Conservation (phyloP, 208 protist species). For the Tritrichomonas musculus region DNA sequence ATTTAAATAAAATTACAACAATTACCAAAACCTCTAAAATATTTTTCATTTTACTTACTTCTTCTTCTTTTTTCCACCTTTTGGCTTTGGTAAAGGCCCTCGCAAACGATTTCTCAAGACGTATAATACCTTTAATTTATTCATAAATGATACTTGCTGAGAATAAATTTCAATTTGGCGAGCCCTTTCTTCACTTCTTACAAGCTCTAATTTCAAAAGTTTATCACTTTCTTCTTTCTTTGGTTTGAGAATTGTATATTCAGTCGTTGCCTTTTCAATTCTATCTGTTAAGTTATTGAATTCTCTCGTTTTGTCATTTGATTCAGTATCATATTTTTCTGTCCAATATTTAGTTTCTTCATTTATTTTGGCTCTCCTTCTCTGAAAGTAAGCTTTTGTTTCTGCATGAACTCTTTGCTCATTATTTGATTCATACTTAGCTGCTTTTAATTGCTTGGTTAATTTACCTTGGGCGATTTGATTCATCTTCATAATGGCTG, state of each 20-base stretch:
- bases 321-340: not conserved
- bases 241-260: not conserved
- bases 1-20: too few relatives aligned
- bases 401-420: not conserved
- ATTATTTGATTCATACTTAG: not conserved
- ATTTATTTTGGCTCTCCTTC: not conserved
- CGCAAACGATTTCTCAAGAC: not conserved
- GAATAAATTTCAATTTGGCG: not conserved
- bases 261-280: not conserved
- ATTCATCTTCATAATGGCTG: not conserved
- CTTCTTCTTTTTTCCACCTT: not conserved
- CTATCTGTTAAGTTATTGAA: not conserved
- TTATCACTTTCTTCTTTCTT: constrained; percentile 1
- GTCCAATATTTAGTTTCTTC: not conserved
- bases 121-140: constrained; percentile 26
- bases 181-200: not conserved
- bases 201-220: not conserved
- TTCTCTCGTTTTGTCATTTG: not conserved
- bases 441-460: not conserved
- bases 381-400: not conserved
- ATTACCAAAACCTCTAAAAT: too few relatives aligned
- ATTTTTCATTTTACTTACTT: too few relatives aligned
- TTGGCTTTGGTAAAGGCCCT: constrained; percentile 13
- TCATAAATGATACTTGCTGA: not conserved
- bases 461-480: not conserved